A percentile compares a stretch with the other conserved stretches of the same genome.
These are phyloP conservation scores for Exophiala lecanii-corni DNA, from an alignment of 2,329 filamentous ascomycete genomes.

Conservation along the genomic window DNA sequence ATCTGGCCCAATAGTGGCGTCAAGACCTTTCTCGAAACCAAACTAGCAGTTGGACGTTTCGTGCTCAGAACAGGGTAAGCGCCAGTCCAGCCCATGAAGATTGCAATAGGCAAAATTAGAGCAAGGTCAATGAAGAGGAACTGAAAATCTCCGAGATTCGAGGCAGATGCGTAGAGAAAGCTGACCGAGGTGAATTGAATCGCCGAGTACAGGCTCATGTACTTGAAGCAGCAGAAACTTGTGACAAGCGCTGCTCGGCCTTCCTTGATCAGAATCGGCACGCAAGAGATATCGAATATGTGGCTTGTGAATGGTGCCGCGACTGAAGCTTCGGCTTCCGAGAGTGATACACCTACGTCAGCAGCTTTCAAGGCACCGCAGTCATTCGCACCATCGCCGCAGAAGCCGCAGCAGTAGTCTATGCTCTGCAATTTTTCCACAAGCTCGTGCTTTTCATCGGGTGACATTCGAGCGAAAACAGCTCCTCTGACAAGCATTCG, in stretches of 20 bases:
- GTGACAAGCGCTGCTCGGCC: conserved; percentile 93
- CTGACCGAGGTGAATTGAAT: conserved; percentile 98
- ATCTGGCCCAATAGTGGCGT: conserved; percentile 89
- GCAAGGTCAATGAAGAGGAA: conserved; percentile 93
- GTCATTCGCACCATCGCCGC: conserved; percentile 95
- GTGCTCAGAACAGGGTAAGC: conserved; percentile 70
- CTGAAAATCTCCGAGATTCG: conserved; percentile 95
- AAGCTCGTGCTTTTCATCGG: conserved; percentile 95
- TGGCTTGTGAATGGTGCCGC: conserved; percentile 96
- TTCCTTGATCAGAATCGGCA: conserved; percentile 89
- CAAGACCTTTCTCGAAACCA: conserved; percentile 89
- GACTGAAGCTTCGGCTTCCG: conserved; percentile 94
- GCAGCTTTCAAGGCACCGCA: conserved; percentile 95
- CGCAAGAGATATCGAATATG: conserved; percentile 93
- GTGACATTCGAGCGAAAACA: conserved; percentile 97
- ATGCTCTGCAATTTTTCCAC: conserved; percentile 96
- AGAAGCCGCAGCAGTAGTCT: conserved; percentile 93
- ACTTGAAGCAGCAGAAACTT: conserved; percentile 99
- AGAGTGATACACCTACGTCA: conserved; percentile 94
- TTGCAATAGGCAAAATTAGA: conserved; percentile 89
- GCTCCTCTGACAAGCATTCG: conserved; percentile 87
- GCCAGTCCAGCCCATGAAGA: conserved; percentile 98
- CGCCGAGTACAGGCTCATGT: conserved; percentile 98
- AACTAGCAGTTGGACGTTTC: conserved; percentile 85
- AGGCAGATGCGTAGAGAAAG: conserved; percentile 90